Percentiles rank a stretch among this genome's conserved stretches.
These are phyloP conservation scores for Malus hybrid DNA, from an alignment of 331 rosid species.

Conservation along the genomic window DNA sequence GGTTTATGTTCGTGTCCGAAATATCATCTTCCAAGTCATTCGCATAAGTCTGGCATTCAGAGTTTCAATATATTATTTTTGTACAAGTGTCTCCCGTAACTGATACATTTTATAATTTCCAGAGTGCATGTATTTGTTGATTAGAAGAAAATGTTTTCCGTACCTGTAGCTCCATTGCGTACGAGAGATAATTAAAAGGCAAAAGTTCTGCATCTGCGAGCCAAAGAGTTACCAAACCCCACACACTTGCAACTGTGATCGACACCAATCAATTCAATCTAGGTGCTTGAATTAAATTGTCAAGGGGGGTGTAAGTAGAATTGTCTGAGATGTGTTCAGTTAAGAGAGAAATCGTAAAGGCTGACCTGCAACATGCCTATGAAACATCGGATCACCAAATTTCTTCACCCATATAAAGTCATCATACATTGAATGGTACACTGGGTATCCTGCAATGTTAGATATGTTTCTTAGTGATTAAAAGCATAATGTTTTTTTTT, in stretches of 20 bases:
- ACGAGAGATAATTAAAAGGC: conserved; percentile 61
- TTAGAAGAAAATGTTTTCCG: not conserved
- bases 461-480: not conserved
- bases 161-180: conserved; percentile 61
- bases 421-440: conserved; percentile 72
- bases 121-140: not conserved
- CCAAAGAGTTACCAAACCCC: conserved; percentile 76
- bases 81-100: too few species aligned
- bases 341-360: not conserved
- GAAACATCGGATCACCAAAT: conserved; percentile 70
- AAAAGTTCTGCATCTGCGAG: conserved; percentile 67
- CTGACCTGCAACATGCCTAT: conserved; percentile 80
- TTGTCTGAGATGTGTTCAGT: not conserved
- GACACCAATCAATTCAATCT: not conserved
- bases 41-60: conserved; percentile 25
- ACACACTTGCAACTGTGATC: conserved; percentile 53
- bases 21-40: conserved; percentile 34
- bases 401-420: conserved; percentile 73
- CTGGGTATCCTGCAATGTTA: conserved; percentile 43
- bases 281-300: not conserved
- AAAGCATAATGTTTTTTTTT: not conserved
- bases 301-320: not conserved
- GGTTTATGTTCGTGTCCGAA: conserved; percentile 32
- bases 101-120: too few species aligned
- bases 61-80: not conserved